Percentiles rank a stretch among this genome's conserved stretches.
Conservation (phyloP, 192 early-diverging fungal species). For the Dissophora globulifera region DNA sequence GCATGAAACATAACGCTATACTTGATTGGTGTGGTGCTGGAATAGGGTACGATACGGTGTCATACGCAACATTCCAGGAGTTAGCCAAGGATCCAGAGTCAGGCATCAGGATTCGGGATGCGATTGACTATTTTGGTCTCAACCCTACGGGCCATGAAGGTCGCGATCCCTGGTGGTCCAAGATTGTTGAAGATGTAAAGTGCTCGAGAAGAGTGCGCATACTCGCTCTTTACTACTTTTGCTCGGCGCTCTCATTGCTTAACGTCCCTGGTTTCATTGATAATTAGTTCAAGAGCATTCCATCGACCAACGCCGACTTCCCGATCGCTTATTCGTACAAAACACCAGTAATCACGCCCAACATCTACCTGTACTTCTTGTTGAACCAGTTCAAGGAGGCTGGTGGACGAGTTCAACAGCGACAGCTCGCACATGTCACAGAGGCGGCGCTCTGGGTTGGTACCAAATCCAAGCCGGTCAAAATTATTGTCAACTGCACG, state of each 20-base stretch:
- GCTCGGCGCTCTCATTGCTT: no score
- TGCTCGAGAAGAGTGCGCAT: no score
- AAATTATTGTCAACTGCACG: slow-evolving; percentile 85
- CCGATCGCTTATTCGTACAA: slow-evolving; percentile 50
- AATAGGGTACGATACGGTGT: slow-evolving; percentile 50
- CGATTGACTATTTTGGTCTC: slow-evolving; percentile 53
- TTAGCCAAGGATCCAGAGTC: slow-evolving; percentile 54
- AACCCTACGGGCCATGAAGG: slow-evolving; percentile 37
- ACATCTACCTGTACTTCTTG: slow-evolving; percentile 73
- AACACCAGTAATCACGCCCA: slow-evolving; percentile 29
- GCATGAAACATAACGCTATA: no score
- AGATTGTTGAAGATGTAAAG: slow-evolving; percentile 60
- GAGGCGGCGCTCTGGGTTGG: slow-evolving; percentile 55
- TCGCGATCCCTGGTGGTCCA: slow-evolving; percentile 58
- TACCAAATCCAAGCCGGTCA: slow-evolving; percentile 51
- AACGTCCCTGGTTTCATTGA: no score
- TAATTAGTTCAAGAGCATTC: slow-evolving; percentile 34
- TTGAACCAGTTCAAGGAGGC: slow-evolving; percentile 57
- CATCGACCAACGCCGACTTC: slow-evolving; percentile 20
- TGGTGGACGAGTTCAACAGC: slow-evolving; percentile 63
- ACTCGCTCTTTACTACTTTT: no score
- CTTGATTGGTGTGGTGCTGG: no score
- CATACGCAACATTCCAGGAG: slow-evolving; percentile 58
- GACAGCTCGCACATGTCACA: slow-evolving; percentile 52
- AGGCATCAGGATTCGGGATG: slow-evolving; percentile 49